These are phyloP conservation scores for Leishmania mexicana DNA, from an alignment of 208 protist genomes.

Conservation along the genomic window DNA sequence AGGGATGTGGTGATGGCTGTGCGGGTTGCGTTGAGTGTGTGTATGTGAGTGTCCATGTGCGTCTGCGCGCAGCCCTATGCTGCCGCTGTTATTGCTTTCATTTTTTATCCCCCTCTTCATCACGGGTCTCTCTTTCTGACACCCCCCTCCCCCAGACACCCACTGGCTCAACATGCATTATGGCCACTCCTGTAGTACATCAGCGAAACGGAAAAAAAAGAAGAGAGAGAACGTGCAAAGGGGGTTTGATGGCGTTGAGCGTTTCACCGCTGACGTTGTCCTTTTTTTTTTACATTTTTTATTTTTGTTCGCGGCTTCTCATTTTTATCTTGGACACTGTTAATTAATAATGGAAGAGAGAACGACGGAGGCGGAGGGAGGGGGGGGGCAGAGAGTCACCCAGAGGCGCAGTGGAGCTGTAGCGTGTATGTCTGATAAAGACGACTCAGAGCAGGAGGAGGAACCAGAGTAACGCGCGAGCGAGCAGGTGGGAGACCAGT, in stretches of 20 bases:
- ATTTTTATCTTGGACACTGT: conserved; percentile 1
- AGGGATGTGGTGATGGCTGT: background rate
- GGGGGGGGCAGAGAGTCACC: background rate
- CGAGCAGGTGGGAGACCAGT: background rate
- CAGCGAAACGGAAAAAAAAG: background rate
- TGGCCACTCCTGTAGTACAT: background rate
- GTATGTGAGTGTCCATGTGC: background rate
- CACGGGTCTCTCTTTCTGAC: background rate
- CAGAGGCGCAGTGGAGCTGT: background rate
- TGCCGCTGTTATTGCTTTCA: background rate
- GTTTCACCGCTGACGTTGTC: conserved; percentile 8
- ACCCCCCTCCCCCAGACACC: background rate
- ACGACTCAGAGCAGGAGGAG: background rate
- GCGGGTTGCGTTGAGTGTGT: background rate
- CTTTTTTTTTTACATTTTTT: background rate
- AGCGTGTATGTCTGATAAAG: background rate
- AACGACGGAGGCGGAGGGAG: background rate
- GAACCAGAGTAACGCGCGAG: background rate
- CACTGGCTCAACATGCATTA: background rate
- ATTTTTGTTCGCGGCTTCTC: background rate
- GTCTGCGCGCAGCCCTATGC: background rate
- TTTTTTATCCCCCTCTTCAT: conserved; percentile 4
- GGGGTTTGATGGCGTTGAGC: conserved; percentile 1
- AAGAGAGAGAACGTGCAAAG: background rate
- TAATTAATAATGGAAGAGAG: background rate